Evolutionary conservation across 441 rosid species (phyloP).

Genomic region (Erodium moschatum): DNA sequence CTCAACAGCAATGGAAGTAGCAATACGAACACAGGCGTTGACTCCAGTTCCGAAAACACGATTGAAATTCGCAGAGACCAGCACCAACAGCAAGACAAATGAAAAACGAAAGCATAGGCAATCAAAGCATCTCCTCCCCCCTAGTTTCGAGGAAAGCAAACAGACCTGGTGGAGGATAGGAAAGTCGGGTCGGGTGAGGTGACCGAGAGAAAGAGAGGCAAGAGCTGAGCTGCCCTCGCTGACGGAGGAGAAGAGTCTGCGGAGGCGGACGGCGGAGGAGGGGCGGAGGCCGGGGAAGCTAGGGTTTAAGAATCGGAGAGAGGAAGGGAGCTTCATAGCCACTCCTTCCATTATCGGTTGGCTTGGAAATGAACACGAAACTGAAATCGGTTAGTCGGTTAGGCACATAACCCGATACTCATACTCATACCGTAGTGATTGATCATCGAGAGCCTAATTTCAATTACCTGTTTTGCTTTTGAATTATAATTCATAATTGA

Average conservation of each 20-base stretch:
- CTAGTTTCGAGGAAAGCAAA: background rate
- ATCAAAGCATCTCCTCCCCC: background rate
- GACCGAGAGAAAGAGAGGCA: conserved; percentile 56
- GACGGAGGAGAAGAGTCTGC: conserved; percentile 26
- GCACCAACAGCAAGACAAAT: too few relatives aligned
- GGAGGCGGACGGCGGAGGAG: conserved; percentile 20
- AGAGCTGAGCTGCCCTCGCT: conserved; percentile 21
- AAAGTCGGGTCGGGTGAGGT: conserved; percentile 64
- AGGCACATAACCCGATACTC: background rate
- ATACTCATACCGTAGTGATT: too few relatives aligned
- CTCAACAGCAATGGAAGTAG: background rate
- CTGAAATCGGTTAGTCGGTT: background rate
- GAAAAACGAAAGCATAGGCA: too few relatives aligned
- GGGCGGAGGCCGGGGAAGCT: conserved; percentile 18
- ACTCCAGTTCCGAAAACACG: too few relatives aligned
- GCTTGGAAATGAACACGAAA: background rate
- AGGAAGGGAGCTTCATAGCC: conserved; percentile 46
- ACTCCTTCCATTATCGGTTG: conserved; percentile 39
- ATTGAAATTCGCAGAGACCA: too few relatives aligned
- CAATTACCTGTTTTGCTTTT: too few relatives aligned
- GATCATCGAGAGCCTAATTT: background rate
- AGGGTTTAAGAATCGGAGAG: conserved; percentile 32
- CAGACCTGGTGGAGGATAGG: conserved; percentile 77
- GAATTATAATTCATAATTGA: too few relatives aligned
- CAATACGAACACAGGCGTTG: background rate